Percentiles rank a stretch among this genome's conserved stretches.
Evolutionary conservation across 1,284 basidiomycete genomes (phyloP).

Genomic region (Bjerkandera adusta): DNA sequence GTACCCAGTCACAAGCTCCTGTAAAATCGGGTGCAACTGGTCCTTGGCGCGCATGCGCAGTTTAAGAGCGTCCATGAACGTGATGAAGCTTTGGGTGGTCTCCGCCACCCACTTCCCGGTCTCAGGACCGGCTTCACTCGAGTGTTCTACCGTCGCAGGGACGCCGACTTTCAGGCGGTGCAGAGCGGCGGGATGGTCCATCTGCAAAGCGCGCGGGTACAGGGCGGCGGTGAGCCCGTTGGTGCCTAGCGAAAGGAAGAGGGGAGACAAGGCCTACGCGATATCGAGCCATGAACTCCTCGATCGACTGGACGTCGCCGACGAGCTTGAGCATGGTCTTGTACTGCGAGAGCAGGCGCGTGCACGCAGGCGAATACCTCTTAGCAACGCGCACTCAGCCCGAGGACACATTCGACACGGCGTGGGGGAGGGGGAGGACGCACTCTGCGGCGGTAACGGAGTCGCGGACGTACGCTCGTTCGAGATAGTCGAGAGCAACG

Average conservation of each 20-base stretch:
- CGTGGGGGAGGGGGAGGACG: constrained; percentile 33
- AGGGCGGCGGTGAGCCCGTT: too few relatives aligned
- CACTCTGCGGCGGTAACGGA: constrained; percentile 88
- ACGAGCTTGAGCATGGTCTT: constrained; percentile 97
- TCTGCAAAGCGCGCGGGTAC: constrained; percentile 44
- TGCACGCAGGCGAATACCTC: constrained; percentile 97
- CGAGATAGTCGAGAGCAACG: constrained; percentile 90
- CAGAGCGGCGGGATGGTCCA: constrained; percentile 92
- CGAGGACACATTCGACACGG: too few relatives aligned
- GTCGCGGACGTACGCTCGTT: constrained; percentile 94
- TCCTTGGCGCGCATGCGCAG: constrained; percentile 93
- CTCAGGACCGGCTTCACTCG: constrained; percentile 77
- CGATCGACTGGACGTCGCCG: constrained; percentile 77
- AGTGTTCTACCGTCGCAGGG: constrained; percentile 96
- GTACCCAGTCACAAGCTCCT: constrained; percentile 92
- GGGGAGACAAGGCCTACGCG: constrained; percentile 46
- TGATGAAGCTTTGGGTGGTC: constrained; percentile 96
- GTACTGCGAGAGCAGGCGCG: constrained; percentile 89
- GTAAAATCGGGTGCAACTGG: constrained; percentile 92
- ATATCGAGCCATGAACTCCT: constrained; percentile 91
- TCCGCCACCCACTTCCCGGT: constrained; percentile 98
- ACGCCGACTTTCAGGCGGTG: constrained; percentile 92
- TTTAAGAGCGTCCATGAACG: constrained; percentile 97
- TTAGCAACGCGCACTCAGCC: constrained; percentile 35
- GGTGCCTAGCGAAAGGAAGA: too few relatives aligned